Evolutionary conservation across 1,139 yeast species (phyloP), one percentile per base, ranked within the genome.

Genomic region (Blastobotrys aristatus): DNA sequence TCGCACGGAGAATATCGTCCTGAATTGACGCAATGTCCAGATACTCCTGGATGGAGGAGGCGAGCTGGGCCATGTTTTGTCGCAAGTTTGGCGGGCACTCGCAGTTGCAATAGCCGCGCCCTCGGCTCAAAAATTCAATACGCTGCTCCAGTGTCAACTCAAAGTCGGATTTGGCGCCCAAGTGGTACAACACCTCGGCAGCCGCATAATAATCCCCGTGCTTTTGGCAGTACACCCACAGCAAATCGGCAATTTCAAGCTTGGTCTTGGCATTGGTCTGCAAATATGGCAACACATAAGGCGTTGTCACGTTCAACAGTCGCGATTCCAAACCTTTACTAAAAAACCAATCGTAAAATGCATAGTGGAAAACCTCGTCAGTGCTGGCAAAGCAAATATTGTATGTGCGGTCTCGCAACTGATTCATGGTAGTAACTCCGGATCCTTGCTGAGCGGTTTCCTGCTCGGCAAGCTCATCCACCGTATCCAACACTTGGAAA

Each of bases 291-390:
- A 87, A 71, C 39, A 92, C 80, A 59, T 73, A 90, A 10, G 92
- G 88, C 0, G 97, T 87, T 48, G 84, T 84, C 51, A 90, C 75
- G 44, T 84, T 87, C 54, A 92, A 71, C 40, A 94, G 71, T 50
- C 89, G 77, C 49, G 84, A 94, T 53, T 86, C 83, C 31, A 81
- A 76, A 2, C 88, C 90, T 61, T 86, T 86, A 40, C 75, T 70
- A 36, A 89, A 82, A 58, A 88, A 82, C 97, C 98, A 94, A 62
- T 87, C 95, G 64, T 94, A 94, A 56, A 92, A 79, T 55, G 86
- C 85, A 65, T 83, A 88, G 56, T 94, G 98, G 74, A 94, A 94
- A 14, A 80, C 65, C 60, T 83, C 87, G 61, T 92, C 97, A 43
- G 76, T 73, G 43, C 84, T 82, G 13, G 77, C 76, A 59, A 88